Percentiles rank a stretch among this genome's conserved stretches.
These are phyloP conservation scores for Meyerozyma carpophila DNA, from an alignment of 1,139 yeast species.

Conservation along the genomic window DNA sequence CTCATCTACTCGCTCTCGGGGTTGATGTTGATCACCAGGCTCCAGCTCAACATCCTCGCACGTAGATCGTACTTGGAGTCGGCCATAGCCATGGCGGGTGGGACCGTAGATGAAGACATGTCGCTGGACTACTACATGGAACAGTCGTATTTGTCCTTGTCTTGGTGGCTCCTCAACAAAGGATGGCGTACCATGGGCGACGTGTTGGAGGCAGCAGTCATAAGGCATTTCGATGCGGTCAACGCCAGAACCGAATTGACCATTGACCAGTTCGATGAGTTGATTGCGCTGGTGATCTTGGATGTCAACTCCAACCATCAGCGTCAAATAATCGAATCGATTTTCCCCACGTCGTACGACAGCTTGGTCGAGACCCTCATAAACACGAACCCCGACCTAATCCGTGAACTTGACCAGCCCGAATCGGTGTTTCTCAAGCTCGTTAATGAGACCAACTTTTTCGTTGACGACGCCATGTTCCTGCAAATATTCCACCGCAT, in stretches of 20 bases:
- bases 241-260: constrained; percentile 71
- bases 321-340: constrained; percentile 21
- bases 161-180: constrained; percentile 91
- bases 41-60: constrained; percentile 85
- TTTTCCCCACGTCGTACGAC: constrained; percentile 38
- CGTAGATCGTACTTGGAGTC: constrained; percentile 79
- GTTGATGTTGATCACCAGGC: constrained; percentile 67
- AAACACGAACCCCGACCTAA: constrained; percentile 41
- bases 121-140: constrained; percentile 53
- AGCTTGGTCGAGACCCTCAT: constrained; percentile 39
- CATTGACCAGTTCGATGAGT: constrained; percentile 47
- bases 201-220: constrained; percentile 53
- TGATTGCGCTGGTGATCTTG: constrained; percentile 13
- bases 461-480: constrained; percentile 28
- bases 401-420: constrained; percentile 31
- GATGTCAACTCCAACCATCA: constrained; percentile 15
- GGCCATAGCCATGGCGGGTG: constrained; percentile 60
- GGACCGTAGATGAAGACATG: constrained; percentile 11
- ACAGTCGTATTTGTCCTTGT: constrained; percentile 78
- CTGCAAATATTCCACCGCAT: constrained; percentile 24
- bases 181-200: constrained; percentile 68
- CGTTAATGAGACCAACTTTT: constrained; percentile 37
- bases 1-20: constrained; percentile 66
- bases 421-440: constrained; percentile 42
- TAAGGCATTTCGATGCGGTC: constrained; percentile 53